Base-by-base conservation (phyloP, 2,329 filamentous ascomycete genomes). In the Didymellaceae sp. region DNA sequence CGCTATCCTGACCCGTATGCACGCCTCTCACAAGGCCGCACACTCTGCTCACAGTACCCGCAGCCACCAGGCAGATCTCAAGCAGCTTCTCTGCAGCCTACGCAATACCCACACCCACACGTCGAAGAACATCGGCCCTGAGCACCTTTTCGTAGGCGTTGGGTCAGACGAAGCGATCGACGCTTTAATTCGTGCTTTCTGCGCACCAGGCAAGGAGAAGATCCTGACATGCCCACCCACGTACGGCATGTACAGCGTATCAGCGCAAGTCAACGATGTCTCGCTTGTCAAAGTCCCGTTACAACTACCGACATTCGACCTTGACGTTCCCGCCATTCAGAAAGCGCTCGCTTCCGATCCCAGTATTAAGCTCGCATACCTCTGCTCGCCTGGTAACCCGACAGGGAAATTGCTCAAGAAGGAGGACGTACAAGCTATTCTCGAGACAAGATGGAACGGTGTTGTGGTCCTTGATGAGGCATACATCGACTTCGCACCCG, bases 81-180 rank as follows among this genome's bases (percentile, higher is more conserved):
- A 99, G 75, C 84, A 91, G 74, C 82, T 87, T 33, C 86, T 99
- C 52, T 97, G 93, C 81, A 78, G 85, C 54, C 82, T 97, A 52
- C 90, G 94, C 71, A 97, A 95, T 74, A 90, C 89, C 41, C 86
- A 92, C 78, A 79, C 81, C 55, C 90, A 96, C 81, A 94, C 91
- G 1, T 62, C 81, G 41, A 87, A 87, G 73, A 78, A 80, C 26
- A 82, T 99, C 48, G 85, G 82, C 10, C 89, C 92, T 1, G 89
- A 87, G 44, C 89, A 97, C 76, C 78, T 99, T 42, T 97, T 97
- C 73, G 90, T 97, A 40, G 94, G 94, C 54, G 92, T 97, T 33
- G 94, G 94, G 57, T 96, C 90, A 54, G 94, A 99, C 73, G 94
- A 99, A 80, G 93, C 91, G 57, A 96, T 99, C 70, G 94, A 99